Evolutionary conservation across 805 yeast genomes (phyloP).

Genomic region (Ogataea salicorniae): DNA sequence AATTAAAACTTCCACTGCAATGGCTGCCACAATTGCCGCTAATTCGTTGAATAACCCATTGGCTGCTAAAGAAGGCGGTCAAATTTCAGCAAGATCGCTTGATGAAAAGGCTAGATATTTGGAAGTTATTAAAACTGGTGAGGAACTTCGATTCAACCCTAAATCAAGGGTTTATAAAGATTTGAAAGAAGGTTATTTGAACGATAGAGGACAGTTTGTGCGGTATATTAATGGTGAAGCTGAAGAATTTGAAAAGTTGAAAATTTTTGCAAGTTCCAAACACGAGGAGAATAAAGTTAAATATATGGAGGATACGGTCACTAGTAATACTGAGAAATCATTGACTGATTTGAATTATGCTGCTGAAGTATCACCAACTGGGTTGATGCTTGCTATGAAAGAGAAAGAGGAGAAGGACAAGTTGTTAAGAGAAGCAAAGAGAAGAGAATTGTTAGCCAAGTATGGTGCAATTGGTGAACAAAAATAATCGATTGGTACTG

Average conservation of each 20-base stretch:
- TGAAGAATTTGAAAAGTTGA: slow-evolving; percentile 42
- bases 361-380: slow-evolving; percentile 45
- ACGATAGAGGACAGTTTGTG: slow-evolving; percentile 44
- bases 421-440: slow-evolving; percentile 25
- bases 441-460: slow-evolving; percentile 30
- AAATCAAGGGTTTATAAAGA: slow-evolving; percentile 40
- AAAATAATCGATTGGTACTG: neutral
- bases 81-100: slow-evolving; percentile 52
- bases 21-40: slow-evolving; percentile 4
- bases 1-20: slow-evolving; percentile 15
- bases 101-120: slow-evolving; percentile 74
- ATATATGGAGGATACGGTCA: slow-evolving; percentile 11
- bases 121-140: slow-evolving; percentile 41
- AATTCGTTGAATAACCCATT: slow-evolving; percentile 6
- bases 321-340: slow-evolving; percentile 5
- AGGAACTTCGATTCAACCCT: slow-evolving; percentile 48
- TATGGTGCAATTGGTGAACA: slow-evolving; percentile 32
- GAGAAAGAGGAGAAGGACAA: slow-evolving; percentile 28
- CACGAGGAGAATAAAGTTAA: slow-evolving; percentile 17
- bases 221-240: slow-evolving; percentile 56
- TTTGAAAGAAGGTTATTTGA: slow-evolving; percentile 28
- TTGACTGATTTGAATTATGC: slow-evolving; percentile 22
- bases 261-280: slow-evolving; percentile 36
- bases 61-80: slow-evolving; percentile 18
- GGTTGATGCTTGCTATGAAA: slow-evolving; percentile 33